Conservation (phyloP, 495 filamentous ascomycete genomes). For the Aspergillus leporis region DNA sequence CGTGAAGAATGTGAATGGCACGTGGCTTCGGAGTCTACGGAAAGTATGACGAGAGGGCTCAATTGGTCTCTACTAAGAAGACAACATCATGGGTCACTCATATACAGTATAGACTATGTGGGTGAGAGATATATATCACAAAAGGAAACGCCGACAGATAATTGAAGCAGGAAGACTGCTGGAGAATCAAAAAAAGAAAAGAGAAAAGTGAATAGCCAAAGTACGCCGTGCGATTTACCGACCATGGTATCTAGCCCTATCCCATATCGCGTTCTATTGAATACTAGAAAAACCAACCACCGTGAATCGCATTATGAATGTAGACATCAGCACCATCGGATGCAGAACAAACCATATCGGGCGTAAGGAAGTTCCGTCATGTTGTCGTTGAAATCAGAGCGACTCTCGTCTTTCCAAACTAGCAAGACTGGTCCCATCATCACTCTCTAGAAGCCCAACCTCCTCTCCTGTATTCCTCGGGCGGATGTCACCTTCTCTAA, state of each 20-base stretch:
- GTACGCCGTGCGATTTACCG: background rate
- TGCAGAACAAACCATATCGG: background rate
- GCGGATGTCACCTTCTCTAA: constrained; percentile 36
- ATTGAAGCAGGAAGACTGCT: no score
- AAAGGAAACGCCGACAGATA: background rate
- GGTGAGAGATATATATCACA: background rate
- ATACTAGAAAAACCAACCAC: background rate
- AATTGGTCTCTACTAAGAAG: background rate
- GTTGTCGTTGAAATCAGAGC: constrained; percentile 16
- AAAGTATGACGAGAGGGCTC: constrained; percentile 5
- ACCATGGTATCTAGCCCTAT: constrained; percentile 8
- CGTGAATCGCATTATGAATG: background rate
- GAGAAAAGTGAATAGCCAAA: background rate
- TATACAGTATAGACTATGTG: background rate
- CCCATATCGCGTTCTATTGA: background rate
- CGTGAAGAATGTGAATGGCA: background rate
- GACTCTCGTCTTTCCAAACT: constrained; percentile 42
- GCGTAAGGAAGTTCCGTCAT: constrained; percentile 6
- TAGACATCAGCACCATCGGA: constrained; percentile 6
- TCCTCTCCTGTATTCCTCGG: constrained; percentile 47
- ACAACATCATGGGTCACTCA: background rate
- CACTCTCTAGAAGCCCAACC: constrained; percentile 49
- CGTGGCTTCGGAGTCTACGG: background rate
- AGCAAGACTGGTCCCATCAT: constrained; percentile 40
- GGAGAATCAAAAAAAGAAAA: background rate